phyloP scores from a whole-genome alignment of 2,329 filamentous ascomycete genomes.

The Talaromyces sp. region DNA sequence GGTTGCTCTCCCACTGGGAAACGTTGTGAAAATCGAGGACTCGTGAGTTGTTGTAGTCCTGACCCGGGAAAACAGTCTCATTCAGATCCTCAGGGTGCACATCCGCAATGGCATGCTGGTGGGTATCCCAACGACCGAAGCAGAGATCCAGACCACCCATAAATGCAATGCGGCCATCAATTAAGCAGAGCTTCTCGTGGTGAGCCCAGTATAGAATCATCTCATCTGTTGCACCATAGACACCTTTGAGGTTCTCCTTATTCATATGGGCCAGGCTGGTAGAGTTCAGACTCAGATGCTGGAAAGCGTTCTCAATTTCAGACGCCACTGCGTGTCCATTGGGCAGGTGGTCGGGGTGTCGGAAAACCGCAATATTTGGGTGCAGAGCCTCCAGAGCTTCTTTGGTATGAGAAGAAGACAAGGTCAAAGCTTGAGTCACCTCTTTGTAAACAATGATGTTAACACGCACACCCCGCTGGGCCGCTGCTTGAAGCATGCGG shows the following conservation, averaged over 20 bases:
- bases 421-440: conserved; percentile 68
- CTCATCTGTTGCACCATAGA: conserved; percentile 81
- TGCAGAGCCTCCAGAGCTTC: conserved; percentile 75
- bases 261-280: conserved; percentile 66
- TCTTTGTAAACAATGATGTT: conserved; percentile 94
- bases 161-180: conserved; percentile 79
- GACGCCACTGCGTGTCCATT: conserved; percentile 69
- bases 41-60: conserved; percentile 89
- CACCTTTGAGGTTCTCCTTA: conserved; percentile 70
- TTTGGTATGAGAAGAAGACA: conserved; percentile 75
- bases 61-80: conserved; percentile 78
- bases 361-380: conserved; percentile 83
- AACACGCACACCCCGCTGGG: conserved; percentile 79
- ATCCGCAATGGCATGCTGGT: conserved; percentile 82
- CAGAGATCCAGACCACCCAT: conserved; percentile 91
- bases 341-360: conserved; percentile 85
- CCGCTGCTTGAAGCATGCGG: conserved; percentile 77
- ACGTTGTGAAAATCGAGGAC: conserved; percentile 82
- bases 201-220: conserved; percentile 90
- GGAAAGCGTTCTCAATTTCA: conserved; percentile 58
- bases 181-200: conserved; percentile 84
- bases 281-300: conserved; percentile 59
- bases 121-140: conserved; percentile 87
- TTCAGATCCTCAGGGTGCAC: conserved; percentile 77
- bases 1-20: conserved; percentile 79